Base-by-base conservation (phyloP, 352 stramenopile species). In the Globisporangium orthogonon region DNA sequence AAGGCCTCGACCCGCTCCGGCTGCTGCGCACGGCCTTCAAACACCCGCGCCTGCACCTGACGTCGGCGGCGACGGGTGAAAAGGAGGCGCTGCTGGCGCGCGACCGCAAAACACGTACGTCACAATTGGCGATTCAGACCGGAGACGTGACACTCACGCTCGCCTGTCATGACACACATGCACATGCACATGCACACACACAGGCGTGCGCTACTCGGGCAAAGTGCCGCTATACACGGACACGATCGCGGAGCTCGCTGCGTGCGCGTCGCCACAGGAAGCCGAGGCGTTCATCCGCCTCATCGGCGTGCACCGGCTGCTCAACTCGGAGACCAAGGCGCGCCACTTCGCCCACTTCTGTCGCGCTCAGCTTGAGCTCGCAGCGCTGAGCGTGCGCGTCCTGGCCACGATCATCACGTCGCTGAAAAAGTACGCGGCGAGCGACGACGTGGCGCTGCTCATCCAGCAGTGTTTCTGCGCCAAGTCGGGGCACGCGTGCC, bases 261-360 rank as follows among this genome's bases (percentile, higher is more conserved):
- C 65, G 11, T 78, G 70, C 51, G 43, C 63, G 45, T 72, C 71
- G 11, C 53, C 61, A 3, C 53, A 60, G 31, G 78, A 91, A 60
- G 74, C 75, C 11, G 79, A 89, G 47, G 77, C 76, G n/a, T 75
- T 89, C 49, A 67, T 91, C 52, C 56, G 73, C 18, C 67, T 77
- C 28, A 76, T 88, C 35, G 52, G 73, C 54, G 40, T 84, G 14
- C 71, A 76, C 30, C 71, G 73, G 0, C 65, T 89, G 53, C 56
- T 92, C 30, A 89, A 86, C 50, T 84, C 79, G 33, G 75, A 79
- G 54, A 70, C 85, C 60, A 91, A 91, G 54, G 78, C 82, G 13
- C 73, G 86, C 56, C 82, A 91, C 63, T 89, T 89, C 61, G 80
- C 78, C 13, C 63, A 81, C 41, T 81, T 84, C 40, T 86, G 69